Base-by-base conservation (phyloP, 2,329 filamentous ascomycete genomes). In the Fusarium concolor region DNA sequence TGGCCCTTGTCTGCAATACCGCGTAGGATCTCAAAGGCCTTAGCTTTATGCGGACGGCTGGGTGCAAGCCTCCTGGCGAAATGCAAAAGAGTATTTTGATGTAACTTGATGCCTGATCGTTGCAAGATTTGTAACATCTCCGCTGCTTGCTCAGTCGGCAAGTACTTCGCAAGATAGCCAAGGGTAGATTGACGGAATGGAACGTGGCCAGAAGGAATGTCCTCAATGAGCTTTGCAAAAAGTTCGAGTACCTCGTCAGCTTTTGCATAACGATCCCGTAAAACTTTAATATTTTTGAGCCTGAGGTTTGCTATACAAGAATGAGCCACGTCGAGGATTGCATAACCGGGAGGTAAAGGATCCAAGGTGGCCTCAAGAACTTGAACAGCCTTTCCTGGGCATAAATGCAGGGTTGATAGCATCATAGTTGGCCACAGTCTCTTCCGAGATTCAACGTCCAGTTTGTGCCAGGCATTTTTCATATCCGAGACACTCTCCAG, bases 1-100 rank as follows among this genome's bases (percentile, higher is more conserved):
- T 82, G 76, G 0, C 78, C 76, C 2, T 59, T 72, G 15, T 80
- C 76, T 7, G 87, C 68, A 18, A 79, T 70, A 4, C 47, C 50
- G 22, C 71, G 70, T 8, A 80, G 56, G n/a, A 88, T 79, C 6
- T 80, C 76, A 42, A 85, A 79, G 0, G 86, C 78, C 18, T 58
- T 56, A 3, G 73, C 79, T 63, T 86, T 86, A 70, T 82, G 76
- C 6, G 70, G 62, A 14, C 71, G 65, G 10, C 74, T 71, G 44
- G 74, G 74, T 2, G 85, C 83, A 26, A 90, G 73, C 5, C 76
- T 79, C 41, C 76, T 76, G 5, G 84, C 84, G 42, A 87, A 80
- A 3, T 85, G 83, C 4, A 86, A 71, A 17, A 79, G 74, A 0
- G 86, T 87, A 62, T 84, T 75, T 11, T 68, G 65, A 43, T 83